Conservation (phyloP, 1,284 basidiomycete species). For the Ceratobasidium sp. region DNA sequence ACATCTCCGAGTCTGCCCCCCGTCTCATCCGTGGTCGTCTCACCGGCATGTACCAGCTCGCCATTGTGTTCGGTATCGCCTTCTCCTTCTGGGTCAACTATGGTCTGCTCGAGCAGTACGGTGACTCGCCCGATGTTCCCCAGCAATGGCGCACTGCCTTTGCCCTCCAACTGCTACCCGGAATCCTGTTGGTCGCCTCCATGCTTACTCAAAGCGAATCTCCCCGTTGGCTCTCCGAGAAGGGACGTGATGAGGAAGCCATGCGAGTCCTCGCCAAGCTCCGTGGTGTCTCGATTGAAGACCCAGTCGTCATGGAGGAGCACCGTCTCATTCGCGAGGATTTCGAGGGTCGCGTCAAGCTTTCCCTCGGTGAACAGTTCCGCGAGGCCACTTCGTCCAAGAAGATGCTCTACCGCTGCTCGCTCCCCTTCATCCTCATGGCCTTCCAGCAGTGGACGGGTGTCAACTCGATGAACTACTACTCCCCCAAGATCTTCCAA, state of each 20-base stretch:
- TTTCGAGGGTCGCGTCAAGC: slow-evolving; percentile 39
- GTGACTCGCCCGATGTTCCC: slow-evolving; percentile 34
- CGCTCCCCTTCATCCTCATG: slow-evolving; percentile 44
- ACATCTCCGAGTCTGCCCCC: slow-evolving; percentile 41
- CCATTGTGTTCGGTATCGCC: slow-evolving; percentile 45
- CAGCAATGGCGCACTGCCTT: slow-evolving; percentile 46
- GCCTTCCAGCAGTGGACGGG: slow-evolving; percentile 45
- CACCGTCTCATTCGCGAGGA: slow-evolving; percentile 39
- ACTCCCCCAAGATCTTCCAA: slow-evolving; percentile 43
- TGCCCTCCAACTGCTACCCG: slow-evolving; percentile 46
- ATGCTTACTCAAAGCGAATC: slow-evolving; percentile 42
- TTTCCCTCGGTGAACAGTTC: slow-evolving; percentile 40
- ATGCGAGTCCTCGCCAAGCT: slow-evolving; percentile 31
- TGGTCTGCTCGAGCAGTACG: slow-evolving; percentile 38
- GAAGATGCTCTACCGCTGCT: slow-evolving; percentile 44
- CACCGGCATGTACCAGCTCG: slow-evolving; percentile 43
- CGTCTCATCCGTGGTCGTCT: slow-evolving; percentile 42
- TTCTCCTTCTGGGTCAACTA: slow-evolving; percentile 43
- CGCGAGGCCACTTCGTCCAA: slow-evolving; percentile 40
- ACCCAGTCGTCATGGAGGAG: slow-evolving; percentile 40
- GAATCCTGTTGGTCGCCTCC: slow-evolving; percentile 42
- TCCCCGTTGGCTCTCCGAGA: slow-evolving; percentile 46
- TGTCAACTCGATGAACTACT: slow-evolving; percentile 44
- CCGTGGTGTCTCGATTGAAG: slow-evolving; percentile 27
- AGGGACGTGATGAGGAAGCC: slow-evolving; percentile 44